A percentile compares a stretch with the other conserved stretches of the same genome.
Conservation (phyloP, 306 rosid species). For the Benincasa hispida region DNA sequence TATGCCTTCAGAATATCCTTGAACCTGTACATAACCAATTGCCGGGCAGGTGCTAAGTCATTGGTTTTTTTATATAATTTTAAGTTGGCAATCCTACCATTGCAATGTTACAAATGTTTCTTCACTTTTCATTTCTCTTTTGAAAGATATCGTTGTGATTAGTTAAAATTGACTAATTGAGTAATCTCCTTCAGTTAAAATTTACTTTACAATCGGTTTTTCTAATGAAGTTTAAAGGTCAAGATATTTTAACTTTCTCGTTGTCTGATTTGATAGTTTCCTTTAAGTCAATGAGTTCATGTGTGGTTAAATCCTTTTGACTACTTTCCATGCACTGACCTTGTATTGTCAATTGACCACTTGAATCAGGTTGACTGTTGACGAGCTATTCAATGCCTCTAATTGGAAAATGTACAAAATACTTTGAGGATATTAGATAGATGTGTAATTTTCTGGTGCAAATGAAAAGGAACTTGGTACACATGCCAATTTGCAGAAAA, state of each 20-base stretch:
- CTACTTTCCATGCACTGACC: background rate
- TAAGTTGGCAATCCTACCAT: background rate
- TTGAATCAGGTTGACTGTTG: constrained; percentile 50
- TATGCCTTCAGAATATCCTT: no score
- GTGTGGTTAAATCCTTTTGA: background rate
- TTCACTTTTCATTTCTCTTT: background rate
- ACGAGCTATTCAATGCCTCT: constrained; percentile 35
- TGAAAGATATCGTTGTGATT: background rate
- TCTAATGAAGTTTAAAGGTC: no score
- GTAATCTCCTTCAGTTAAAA: background rate
- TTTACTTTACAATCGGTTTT: background rate
- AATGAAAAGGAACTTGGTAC: constrained; percentile 32
- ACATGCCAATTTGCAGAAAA: constrained; percentile 28
- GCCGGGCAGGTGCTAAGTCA: background rate
- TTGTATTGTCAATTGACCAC: constrained; percentile 4
- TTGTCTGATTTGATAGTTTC: background rate
- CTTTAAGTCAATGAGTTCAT: background rate
- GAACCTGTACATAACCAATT: background rate
- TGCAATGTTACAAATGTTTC: background rate
- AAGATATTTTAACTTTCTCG: background rate
- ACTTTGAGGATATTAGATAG: constrained; percentile 36
- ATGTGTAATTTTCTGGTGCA: constrained; percentile 24
- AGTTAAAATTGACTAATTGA: background rate
- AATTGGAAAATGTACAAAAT: constrained; percentile 21
- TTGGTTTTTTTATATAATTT: background rate